These are phyloP conservation scores for Ogataea kodamae DNA, from an alignment of 805 yeast genomes.

Conservation along the genomic window DNA sequence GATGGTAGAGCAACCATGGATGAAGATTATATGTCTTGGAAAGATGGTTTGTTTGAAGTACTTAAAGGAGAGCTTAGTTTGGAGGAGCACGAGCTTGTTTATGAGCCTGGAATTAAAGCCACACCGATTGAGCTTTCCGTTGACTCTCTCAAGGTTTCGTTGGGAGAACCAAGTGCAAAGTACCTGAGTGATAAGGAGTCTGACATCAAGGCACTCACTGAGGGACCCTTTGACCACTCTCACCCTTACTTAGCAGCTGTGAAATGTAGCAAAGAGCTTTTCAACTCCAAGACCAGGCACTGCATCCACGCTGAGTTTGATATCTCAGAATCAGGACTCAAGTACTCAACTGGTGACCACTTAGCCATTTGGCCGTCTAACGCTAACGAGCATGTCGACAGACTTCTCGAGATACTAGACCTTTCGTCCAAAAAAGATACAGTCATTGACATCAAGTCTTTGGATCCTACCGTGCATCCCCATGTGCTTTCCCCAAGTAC, in stretches of 20 bases:
- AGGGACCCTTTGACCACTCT: constrained; percentile 74
- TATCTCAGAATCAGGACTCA: constrained; percentile 65
- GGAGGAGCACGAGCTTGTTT: constrained; percentile 75
- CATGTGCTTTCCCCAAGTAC: constrained; percentile 77
- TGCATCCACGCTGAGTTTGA: constrained; percentile 93
- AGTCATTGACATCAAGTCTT: constrained; percentile 61
- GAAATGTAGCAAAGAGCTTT: constrained; percentile 60
- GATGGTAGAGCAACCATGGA: constrained; percentile 94
- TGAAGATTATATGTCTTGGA: constrained; percentile 94
- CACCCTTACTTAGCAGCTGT: constrained; percentile 84
- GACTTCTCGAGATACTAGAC: constrained; percentile 61
- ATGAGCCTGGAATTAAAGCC: constrained; percentile 63
- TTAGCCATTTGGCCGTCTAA: constrained; percentile 94
- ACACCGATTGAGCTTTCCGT: constrained; percentile 36
- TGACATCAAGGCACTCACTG: constrained; percentile 33
- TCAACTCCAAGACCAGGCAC: constrained; percentile 59
- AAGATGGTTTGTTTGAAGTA: constrained; percentile 66
- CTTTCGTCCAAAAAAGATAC: constrained; percentile 48
- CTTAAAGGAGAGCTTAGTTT: constrained; percentile 62
- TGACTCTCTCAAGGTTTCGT: constrained; percentile 41
- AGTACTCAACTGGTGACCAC: constrained; percentile 94
- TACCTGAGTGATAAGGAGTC: constrained; percentile 41
- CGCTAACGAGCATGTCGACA: constrained; percentile 67
- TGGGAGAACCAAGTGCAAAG: constrained; percentile 79
- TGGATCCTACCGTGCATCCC: constrained; percentile 61